Base-by-base conservation (phyloP, 352 stramenopile species). In the Pythium inflatum region DNA sequence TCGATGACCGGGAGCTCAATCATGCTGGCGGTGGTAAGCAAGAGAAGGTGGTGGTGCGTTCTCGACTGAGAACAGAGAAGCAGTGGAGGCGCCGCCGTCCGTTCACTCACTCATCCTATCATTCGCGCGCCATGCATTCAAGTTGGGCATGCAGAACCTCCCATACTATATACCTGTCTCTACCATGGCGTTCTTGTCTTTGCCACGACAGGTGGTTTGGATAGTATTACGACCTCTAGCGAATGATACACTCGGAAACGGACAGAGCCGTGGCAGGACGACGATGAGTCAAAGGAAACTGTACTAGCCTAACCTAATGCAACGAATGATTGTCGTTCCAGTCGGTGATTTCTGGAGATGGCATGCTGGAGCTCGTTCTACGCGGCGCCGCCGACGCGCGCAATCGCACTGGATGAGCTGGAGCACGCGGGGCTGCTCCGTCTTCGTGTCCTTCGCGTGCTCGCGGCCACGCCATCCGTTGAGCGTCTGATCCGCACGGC, bases 391-490 rank as follows among this genome's bases (percentile, higher is more conserved):
- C 97, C 97, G 13, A 79, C 77, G 34, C 82, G 87, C 33, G 88
- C 97, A 66, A 80, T 99, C 49, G 88, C 82, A 56, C 79, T 99
- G 49, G 95, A 99, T 50, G 93, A 98, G 53, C 96, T 99, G 75
- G 88, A 99, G 75, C 70, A 91, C 36, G 87, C 88, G 71, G 77
- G 93, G 13, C 70, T 98, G 31, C 75, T 91, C 63, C 78, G 97
- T 11, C 18, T 91, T 7, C 63, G 78, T 18, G 38, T 92, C n/a
- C 65, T 94, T n/a, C 70, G 59, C 11, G 56, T 62, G 33, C 28
- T 87, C 16, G 7, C 24, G 12, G 43, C 46, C 22, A 12, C 14
- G 56, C 65, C 50, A 2, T 60, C 41, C 1, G 6, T 27, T n/a
- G 45, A 67, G 1, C 41, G n/a, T 13, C 22, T 31, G 1, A 58